Conservation (phyloP, 257 asterid genomes). For the Sherardia arvensis region DNA sequence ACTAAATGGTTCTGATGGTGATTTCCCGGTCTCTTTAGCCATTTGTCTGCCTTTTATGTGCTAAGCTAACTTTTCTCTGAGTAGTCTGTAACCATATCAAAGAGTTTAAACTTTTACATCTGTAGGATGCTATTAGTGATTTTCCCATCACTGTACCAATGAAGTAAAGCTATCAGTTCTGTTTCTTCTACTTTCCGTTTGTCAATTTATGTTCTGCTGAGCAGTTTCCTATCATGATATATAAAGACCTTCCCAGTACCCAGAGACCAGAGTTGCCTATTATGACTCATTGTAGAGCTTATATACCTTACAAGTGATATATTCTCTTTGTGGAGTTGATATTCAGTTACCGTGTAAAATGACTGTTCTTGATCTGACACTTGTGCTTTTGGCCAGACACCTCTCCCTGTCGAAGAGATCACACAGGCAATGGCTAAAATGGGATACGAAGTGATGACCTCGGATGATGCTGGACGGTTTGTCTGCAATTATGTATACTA, state of each 20-base stretch:
- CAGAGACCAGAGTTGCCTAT: background rate
- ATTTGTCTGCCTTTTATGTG: background rate
- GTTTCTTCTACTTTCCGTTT: background rate
- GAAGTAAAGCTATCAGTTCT: background rate
- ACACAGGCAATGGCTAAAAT: conserved; percentile 50
- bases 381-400: conserved; percentile 35
- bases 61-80: background rate
- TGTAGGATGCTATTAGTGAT: background rate
- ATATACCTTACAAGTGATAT: background rate
- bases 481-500: conserved; percentile 96
- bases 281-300: background rate
- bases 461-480: conserved; percentile 92
- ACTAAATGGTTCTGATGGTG: background rate
- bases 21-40: background rate
- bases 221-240: background rate
- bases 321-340: background rate
- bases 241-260: background rate
- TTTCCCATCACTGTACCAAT: background rate
- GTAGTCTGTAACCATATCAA: background rate
- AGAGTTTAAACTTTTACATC: background rate
- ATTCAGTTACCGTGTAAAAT: background rate
- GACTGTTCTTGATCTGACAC: background rate
- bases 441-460: conserved; percentile 78
- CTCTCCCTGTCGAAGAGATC: conserved; percentile 66
- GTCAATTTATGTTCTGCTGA: background rate